Conservation (phyloP, 768 basidiomycete genomes). For the Auriscalpium vulgare region DNA sequence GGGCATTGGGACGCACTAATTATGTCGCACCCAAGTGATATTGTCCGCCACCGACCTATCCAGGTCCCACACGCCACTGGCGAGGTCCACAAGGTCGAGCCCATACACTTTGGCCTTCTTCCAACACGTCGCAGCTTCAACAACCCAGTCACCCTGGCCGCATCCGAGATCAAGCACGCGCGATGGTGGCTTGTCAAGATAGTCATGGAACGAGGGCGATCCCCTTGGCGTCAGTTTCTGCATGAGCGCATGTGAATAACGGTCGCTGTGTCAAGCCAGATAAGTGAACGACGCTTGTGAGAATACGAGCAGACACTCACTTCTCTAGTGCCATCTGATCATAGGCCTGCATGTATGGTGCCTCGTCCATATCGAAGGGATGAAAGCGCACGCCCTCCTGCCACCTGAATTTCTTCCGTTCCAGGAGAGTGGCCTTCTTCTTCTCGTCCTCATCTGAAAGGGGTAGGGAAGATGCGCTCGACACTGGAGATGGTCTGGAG, state of each 20-base stretch:
- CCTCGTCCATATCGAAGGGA: constrained; percentile 39
- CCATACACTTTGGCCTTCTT: constrained; percentile 50
- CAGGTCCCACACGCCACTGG: constrained; percentile 7
- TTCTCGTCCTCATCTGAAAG: not conserved
- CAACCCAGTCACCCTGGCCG: constrained; percentile 62
- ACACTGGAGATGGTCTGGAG: not conserved
- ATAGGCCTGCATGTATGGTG: constrained; percentile 63
- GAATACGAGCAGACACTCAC: constrained; percentile 29
- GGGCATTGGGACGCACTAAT: constrained; percentile 47
- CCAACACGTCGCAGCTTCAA: constrained; percentile 59
- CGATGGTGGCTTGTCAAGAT: constrained; percentile 37
- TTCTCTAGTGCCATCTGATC: constrained; percentile 48
- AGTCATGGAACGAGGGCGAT: constrained; percentile 55
- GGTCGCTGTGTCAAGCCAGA: constrained; percentile 41
- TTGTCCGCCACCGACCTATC: constrained; percentile 24
- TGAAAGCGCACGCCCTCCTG: constrained; percentile 40
- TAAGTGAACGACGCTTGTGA: constrained; percentile 4
- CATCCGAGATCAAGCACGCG: constrained; percentile 70
- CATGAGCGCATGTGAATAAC: constrained; percentile 41
- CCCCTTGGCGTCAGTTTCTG: constrained; percentile 44
- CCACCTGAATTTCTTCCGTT: constrained; percentile 18
- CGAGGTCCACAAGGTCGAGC: constrained; percentile 49
- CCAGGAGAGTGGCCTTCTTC: constrained; percentile 8
- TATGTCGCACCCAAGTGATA: constrained; percentile 48
- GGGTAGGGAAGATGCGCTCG: not conserved